Evolutionary conservation across 2,329 filamentous ascomycete species (phyloP).

Genomic region (Calonectria pseudoreteaudii): DNA sequence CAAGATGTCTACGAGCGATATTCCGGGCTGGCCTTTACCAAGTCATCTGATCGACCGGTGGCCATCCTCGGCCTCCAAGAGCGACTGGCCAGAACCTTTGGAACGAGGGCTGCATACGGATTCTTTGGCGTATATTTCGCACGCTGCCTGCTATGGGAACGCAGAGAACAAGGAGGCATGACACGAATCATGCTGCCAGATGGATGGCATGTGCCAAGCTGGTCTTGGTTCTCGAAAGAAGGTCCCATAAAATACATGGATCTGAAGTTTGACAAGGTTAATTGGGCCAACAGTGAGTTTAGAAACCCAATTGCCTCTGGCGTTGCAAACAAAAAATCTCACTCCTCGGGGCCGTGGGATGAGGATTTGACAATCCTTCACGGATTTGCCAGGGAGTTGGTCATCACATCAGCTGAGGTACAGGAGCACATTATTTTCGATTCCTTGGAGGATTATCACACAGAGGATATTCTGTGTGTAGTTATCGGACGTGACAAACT

Average conservation of each 20-base stretch:
- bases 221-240: background rate
- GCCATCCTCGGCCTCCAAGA: background rate
- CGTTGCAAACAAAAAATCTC: background rate
- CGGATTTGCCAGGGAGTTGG: background rate
- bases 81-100: background rate
- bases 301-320: background rate
- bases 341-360: too few species aligned
- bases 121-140: background rate
- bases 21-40: background rate
- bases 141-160: background rate
- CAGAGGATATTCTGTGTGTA: background rate
- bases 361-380: background rate
- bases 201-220: background rate
- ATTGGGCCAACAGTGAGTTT: background rate
- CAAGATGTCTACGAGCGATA: constrained; percentile 6
- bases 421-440: background rate
- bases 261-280: background rate
- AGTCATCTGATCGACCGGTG: background rate
- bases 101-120: background rate
- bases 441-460: background rate
- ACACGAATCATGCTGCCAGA: background rate
- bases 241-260: constrained; percentile 4
- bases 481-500: background rate
- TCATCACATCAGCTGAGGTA: background rate
- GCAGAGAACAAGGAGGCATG: background rate